phyloP scores from a whole-genome alignment of 805 yeast genomes.

The Kodamaea sagamina region DNA sequence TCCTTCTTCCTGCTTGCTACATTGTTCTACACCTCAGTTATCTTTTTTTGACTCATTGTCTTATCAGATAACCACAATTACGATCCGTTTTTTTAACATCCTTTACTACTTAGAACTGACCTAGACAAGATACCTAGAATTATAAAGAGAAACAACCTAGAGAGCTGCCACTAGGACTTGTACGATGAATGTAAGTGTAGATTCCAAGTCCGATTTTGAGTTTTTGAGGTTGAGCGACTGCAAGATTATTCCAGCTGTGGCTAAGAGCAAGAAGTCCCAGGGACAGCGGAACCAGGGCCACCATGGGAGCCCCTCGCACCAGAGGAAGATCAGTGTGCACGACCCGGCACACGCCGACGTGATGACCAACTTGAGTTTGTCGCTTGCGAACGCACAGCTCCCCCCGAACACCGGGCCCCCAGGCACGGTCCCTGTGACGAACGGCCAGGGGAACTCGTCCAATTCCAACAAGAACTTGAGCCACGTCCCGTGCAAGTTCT shows the following conservation, averaged over 20 bases:
- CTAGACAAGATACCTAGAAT: too few relatives aligned
- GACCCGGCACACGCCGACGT: slow-evolving; percentile 11
- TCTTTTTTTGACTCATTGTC: background rate
- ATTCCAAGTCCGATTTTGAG: slow-evolving; percentile 10
- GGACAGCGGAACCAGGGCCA: background rate
- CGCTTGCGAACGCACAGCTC: slow-evolving; percentile 21
- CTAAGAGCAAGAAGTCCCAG: slow-evolving; percentile 8
- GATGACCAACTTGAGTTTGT: slow-evolving; percentile 19
- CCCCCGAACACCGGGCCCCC: slow-evolving; percentile 44
- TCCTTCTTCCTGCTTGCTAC: too few relatives aligned
- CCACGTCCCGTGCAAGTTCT: slow-evolving; percentile 97
- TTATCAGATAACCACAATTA: slow-evolving; percentile 3
- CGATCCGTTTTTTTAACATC: background rate
- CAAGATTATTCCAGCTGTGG: slow-evolving; percentile 11
- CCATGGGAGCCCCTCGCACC: background rate
- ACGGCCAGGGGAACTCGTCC: slow-evolving; percentile 15
- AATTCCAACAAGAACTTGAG: slow-evolving; percentile 55
- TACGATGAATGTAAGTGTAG: slow-evolving; percentile 10
- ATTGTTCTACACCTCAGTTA: background rate
- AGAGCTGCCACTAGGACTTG: background rate
- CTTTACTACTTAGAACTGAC: background rate
- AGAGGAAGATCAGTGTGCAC: slow-evolving; percentile 4
- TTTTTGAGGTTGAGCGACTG: slow-evolving; percentile 10
- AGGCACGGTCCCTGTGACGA: slow-evolving; percentile 24
- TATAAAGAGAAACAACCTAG: too few relatives aligned